Evolutionary conservation across 768 basidiomycete species (phyloP), one percentile per base, ranked within the genome.

Genomic region (Boletales sp.): DNA sequence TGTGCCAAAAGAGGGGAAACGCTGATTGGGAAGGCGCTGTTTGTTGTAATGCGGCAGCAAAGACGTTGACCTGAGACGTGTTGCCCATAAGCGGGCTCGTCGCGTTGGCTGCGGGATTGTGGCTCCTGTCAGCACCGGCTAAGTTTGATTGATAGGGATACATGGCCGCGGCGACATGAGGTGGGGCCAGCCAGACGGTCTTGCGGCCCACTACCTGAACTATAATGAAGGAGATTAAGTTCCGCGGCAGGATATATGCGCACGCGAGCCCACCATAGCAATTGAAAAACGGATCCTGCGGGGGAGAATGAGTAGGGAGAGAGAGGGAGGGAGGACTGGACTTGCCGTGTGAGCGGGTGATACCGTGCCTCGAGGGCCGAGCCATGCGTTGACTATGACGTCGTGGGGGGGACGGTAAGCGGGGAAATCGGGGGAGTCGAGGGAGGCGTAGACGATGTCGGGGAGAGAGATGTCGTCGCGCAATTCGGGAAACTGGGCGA

Each of bases 211-310:
- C 84, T 7, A 96, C 78, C 73, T 98, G 96, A 0, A 86, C 93
- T 94, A 43, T 11, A 46, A 28, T 28, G 25, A 53, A 41, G 44
- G 47, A 53, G 30, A 48, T 51, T 41, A 37, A 46, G 46, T 31
- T 34, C 35, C n/a, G 53, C 35, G 41, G 46, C 15, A 13, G 40
- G 43, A 45, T 48, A 32, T 15, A 3, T 28, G 36, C 17, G 17
- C 41, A 42, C 36, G 36, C 18, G 43, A 52, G 41, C 74, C 55
- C 68, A 93, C 93, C 83, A 65, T 90, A 98, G 54, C 87, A 78
- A 65, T 99, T 99, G 71, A 81, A 90, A 69, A 85, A 96, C 4
- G 94, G 94, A 62, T 99, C 95, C 92, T 95, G 54, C 44, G 47
- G 28, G 48, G 28, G 57, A 28, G 18, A 39, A 48, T 53, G 36